A percentile compares a stretch with the other conserved stretches of the same genome.
These are phyloP conservation scores for Lactifluus subvellereus DNA, from an alignment of 768 basidiomycete species.

Conservation along the genomic window DNA sequence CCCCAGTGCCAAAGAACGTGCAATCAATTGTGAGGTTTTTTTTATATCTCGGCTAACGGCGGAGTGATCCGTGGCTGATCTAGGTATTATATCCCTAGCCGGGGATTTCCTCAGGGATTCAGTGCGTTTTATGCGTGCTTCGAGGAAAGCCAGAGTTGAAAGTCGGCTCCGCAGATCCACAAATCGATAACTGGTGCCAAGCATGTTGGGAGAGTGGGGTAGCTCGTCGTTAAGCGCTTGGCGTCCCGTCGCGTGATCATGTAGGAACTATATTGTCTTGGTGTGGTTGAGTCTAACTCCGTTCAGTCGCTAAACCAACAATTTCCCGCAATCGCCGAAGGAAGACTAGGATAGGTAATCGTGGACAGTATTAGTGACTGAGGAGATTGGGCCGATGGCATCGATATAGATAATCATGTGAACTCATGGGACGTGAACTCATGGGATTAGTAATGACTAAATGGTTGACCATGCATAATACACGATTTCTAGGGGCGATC, in stretches of 20 bases:
- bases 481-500: conserved; percentile 16
- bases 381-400: conserved; percentile 12
- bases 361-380: conserved; percentile 2
- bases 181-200: conserved; percentile 35
- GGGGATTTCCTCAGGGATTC: conserved; percentile 65
- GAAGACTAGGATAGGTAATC: conserved; percentile 13
- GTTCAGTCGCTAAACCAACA: background rate
- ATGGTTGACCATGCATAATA: conserved; percentile 9
- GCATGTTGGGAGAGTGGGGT: conserved; percentile 25
- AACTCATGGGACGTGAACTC: conserved; percentile 4
- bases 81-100: conserved; percentile 36
- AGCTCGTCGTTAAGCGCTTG: conserved; percentile 15
- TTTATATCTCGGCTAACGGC: conserved; percentile 10
- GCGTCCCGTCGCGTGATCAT: background rate
- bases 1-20: conserved; percentile 26
- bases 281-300: background rate
- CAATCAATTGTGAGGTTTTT: conserved; percentile 21
- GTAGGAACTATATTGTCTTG: background rate
- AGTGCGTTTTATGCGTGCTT: conserved; percentile 38
- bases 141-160: conserved; percentile 20
- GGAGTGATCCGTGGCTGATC: conserved; percentile 20
- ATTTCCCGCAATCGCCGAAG: conserved; percentile 20
- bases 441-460: conserved; percentile 1
- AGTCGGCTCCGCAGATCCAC: conserved; percentile 29
- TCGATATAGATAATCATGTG: conserved; percentile 22